Conservation (phyloP, 2,329 filamentous ascomycete species). For the Tricladium varicosporioides region DNA sequence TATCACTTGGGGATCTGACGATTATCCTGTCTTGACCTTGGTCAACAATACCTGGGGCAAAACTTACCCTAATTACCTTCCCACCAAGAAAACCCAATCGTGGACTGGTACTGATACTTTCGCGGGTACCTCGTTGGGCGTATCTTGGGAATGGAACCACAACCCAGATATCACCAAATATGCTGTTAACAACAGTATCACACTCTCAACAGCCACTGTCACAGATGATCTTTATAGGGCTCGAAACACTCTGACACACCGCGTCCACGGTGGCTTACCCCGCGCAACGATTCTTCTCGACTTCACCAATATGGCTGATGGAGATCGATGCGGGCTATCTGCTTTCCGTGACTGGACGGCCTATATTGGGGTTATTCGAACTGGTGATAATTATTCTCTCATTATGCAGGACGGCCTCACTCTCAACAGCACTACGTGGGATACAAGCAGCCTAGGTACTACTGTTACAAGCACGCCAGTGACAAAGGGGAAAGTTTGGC, state of each 20-base stretch:
- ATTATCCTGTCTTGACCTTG: conserved; percentile 46
- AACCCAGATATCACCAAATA: conserved; percentile 53
- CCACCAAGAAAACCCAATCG: conserved; percentile 27
- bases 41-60: conserved; percentile 47
- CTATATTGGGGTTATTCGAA: conserved; percentile 46
- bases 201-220: conserved; percentile 47
- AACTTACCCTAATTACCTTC: conserved; percentile 41
- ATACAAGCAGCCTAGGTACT: conserved; percentile 21
- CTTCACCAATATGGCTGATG: conserved; percentile 46
- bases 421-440: background rate
- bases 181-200: conserved; percentile 43
- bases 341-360: conserved; percentile 52
- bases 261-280: conserved; percentile 45
- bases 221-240: conserved; percentile 49
- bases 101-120: conserved; percentile 47
- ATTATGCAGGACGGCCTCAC: conserved; percentile 36
- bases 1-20: conserved; percentile 48
- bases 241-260: conserved; percentile 47
- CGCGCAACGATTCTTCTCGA: conserved; percentile 50
- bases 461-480: conserved; percentile 25
- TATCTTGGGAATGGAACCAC: conserved; percentile 61
- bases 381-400: conserved; percentile 31
- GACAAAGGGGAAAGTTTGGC: conserved; percentile 33
- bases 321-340: conserved; percentile 51
- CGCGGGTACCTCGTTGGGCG: conserved; percentile 38